Conservation (phyloP, 495 filamentous ascomycete genomes). For the Acidiella bohemica region DNA sequence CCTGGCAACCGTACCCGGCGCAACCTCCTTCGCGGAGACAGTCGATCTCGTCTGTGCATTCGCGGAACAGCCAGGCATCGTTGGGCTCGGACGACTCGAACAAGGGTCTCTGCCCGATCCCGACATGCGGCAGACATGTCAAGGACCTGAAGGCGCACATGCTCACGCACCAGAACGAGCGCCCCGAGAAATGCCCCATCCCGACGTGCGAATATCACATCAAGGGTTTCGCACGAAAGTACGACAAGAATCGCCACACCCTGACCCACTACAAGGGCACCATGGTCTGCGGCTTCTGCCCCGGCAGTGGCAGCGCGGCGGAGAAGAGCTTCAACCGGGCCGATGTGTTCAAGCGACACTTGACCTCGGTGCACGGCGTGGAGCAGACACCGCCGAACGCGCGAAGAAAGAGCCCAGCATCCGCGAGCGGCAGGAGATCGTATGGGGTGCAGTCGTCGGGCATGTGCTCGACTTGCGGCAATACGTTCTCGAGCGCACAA, state of each 20-base stretch:
- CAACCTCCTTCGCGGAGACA: conserved; percentile 37
- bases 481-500: conserved; percentile 84
- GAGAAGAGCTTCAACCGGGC: conserved; percentile 99
- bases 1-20: conserved; percentile 29
- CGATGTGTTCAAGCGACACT: conserved; percentile 95
- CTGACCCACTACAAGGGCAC: conserved; percentile 98
- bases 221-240: conserved; percentile 94
- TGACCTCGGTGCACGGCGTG: conserved; percentile 85
- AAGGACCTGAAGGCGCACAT: conserved; percentile 92
- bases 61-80: conserved; percentile 42
- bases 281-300: conserved; percentile 98
- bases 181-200: conserved; percentile 95
- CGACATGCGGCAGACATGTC: conserved; percentile 81
- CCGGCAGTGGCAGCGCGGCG: conserved; percentile 75
- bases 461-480: conserved; percentile 90
- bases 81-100: conserved; percentile 46
- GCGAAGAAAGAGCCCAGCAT: conserved; percentile 63
- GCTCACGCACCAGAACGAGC: conserved; percentile 86
- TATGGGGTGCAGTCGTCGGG: conserved; percentile 36
- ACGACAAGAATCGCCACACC: conserved; percentile 98
- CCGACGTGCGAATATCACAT: conserved; percentile 84
- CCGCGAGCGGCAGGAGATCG: conserved; percentile 21
- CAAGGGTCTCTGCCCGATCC: conserved; percentile 65
- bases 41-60: conserved; percentile 43
- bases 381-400: conserved; percentile 94